A percentile compares a stretch with the other conserved stretches of the same genome.
Evolutionary conservation across 768 basidiomycete genomes (phyloP).

Genomic region (Heimioporus sp.): DNA sequence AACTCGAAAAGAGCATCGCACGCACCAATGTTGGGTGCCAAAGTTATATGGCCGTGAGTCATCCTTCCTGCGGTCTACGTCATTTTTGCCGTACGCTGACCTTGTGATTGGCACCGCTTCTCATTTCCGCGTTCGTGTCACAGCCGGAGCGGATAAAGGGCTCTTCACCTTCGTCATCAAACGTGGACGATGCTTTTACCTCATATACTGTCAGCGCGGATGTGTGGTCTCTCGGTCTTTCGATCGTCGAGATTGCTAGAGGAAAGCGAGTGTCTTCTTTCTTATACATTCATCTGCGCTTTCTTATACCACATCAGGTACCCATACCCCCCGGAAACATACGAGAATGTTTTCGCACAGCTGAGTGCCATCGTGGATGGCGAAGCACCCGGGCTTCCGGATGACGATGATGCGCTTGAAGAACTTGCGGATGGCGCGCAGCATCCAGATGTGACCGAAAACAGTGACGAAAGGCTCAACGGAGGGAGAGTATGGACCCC

Average conservation of each 20-base stretch:
- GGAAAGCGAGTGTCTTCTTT: conserved; percentile 42
- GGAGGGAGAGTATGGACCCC: conserved; percentile 26
- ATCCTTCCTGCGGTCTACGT: conserved; percentile 1
- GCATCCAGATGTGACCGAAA: conserved; percentile 10
- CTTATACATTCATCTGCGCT: background rate
- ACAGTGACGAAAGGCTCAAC: conserved; percentile 6
- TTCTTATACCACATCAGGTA: conserved; percentile 43
- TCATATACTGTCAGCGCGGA: conserved; percentile 96
- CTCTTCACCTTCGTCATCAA: conserved; percentile 54
- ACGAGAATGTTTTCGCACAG: conserved; percentile 96
- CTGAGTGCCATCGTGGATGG: conserved; percentile 96
- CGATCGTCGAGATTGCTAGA: conserved; percentile 89
- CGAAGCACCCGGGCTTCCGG: conserved; percentile 84
- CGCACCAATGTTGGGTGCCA: conserved; percentile 99
- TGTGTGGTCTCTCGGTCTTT: conserved; percentile 95
- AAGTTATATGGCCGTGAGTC: conserved; percentile 93
- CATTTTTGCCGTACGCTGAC: background rate
- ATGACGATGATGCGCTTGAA: conserved; percentile 35
- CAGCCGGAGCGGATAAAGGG: conserved; percentile 97
- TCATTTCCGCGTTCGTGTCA: background rate
- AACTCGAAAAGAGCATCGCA: conserved; percentile 92
- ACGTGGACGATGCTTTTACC: conserved; percentile 30
- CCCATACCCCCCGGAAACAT: conserved; percentile 97
- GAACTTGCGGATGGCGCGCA: conserved; percentile 12
- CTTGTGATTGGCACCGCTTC: background rate